Percentiles rank a stretch among this genome's conserved stretches.
These are phyloP conservation scores for Fusarium sp. DNA, from an alignment of 2,329 filamentous ascomycete species.

Conservation along the genomic window DNA sequence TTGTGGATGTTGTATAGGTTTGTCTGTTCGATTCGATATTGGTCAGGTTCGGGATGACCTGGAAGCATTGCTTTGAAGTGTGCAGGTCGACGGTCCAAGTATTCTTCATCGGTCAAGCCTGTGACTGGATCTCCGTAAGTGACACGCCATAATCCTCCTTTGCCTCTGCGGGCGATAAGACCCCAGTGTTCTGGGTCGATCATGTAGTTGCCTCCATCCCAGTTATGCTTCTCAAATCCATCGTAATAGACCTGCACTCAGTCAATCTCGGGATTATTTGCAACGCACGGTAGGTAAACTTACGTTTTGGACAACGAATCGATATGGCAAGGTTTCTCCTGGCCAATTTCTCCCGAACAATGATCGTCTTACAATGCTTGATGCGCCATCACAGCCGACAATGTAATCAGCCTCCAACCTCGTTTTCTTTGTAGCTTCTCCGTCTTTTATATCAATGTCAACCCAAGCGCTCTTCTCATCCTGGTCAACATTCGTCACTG, in stretches of 20 bases:
- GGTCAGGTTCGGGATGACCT: not conserved
- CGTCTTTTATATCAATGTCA: not conserved
- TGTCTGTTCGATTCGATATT: slow-evolving; percentile 1
- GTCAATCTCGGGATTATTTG: accelerated
- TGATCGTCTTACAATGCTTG: not conserved
- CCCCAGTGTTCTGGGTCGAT: slow-evolving; percentile 2
- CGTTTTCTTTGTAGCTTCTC: accelerated
- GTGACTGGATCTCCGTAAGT: slow-evolving; percentile 1
- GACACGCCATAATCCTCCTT: slow-evolving; percentile 3
- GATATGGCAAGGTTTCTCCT: not conserved
- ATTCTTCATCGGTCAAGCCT: slow-evolving; percentile 5
- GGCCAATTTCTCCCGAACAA: slow-evolving; percentile 6
- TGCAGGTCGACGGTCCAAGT: not conserved
- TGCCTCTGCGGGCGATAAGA: not conserved
- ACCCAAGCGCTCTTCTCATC: not conserved
- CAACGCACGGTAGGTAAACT: accelerated
- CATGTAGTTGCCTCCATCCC: slow-evolving; percentile 13
- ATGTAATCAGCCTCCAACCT: not conserved
- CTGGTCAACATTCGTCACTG: not conserved
- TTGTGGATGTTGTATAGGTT: slow-evolving; percentile 14
- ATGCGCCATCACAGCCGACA: slow-evolving; percentile 9
- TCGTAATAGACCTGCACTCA: not conserved
- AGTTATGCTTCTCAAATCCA: not conserved
- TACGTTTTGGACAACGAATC: slow-evolving; percentile 8
- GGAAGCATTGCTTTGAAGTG: slow-evolving; percentile 12